phyloP scores from a whole-genome alignment of 768 basidiomycete species.

The Collybia sordida region DNA sequence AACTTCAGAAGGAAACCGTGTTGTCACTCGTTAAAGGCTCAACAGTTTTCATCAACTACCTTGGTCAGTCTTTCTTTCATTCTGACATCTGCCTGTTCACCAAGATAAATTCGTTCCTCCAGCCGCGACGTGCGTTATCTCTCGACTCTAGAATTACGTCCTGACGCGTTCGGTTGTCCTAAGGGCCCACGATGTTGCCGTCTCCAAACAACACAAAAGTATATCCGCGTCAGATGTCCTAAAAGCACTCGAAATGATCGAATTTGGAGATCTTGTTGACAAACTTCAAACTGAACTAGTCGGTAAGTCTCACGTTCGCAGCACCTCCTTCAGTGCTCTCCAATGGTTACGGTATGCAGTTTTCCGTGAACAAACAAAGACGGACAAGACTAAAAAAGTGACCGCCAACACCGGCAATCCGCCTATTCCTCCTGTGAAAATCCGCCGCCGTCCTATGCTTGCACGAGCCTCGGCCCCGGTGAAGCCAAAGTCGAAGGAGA shows the following conservation, averaged over 20 bases:
- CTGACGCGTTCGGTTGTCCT: constrained; percentile 13
- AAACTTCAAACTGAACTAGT: constrained; percentile 63
- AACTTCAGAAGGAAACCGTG: constrained; percentile 89
- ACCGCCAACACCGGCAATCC: constrained; percentile 21
- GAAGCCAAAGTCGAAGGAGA: constrained; percentile 33
- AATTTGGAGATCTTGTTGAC: constrained; percentile 71
- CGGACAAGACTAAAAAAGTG: constrained; percentile 53
- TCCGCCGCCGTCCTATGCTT: constrained; percentile 10
- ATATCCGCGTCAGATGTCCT: constrained; percentile 90
- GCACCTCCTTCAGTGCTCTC: neutral
- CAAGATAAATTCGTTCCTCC: neutral
- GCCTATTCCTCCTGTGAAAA: constrained; percentile 20
- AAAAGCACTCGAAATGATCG: constrained; percentile 78
- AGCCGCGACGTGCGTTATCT: constrained; percentile 50
- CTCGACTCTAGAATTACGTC: neutral
- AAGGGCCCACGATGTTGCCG: constrained; percentile 88
- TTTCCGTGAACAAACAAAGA: constrained; percentile 64
- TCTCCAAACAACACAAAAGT: constrained; percentile 78
- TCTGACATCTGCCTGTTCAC: neutral
- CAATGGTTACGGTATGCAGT: constrained; percentile 34
- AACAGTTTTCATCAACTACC: constrained; percentile 93
- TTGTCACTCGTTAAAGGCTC: constrained; percentile 84
- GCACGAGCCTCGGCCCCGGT: constrained; percentile 11
- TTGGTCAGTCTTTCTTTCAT: constrained; percentile 52
- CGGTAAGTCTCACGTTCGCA: constrained; percentile 36